Base-by-base conservation (phyloP, 2,329 filamentous ascomycete genomes). In the Blastomyces gilchristii region DNA sequence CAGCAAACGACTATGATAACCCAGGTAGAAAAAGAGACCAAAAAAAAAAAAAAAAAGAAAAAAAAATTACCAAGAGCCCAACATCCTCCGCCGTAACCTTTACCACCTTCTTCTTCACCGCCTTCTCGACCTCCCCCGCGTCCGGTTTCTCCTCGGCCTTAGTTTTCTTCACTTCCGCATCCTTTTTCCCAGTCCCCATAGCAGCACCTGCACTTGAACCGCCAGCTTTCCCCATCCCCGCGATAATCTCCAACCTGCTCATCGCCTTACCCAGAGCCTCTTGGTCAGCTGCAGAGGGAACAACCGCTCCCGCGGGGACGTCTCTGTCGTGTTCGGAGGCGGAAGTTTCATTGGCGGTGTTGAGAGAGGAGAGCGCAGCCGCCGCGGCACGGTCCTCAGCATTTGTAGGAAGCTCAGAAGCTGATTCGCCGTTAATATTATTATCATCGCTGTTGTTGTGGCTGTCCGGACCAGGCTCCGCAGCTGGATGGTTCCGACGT, bases 341-440 rank as follows among this genome's bases (percentile, higher is more conserved):
- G 7, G 69, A 72, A 60, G 77, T 74, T 58, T 73, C 75, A 22
- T 62, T 60, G n/a, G 60, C 64, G 62, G 74, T 77, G 14, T 73
- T 71, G 47, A 81, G 75, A 45, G 79, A 73, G 64, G 77, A 79
- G 59, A 81, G 77, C 9, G 79, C 79, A 16, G 78, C 79, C 22
- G 79, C 79, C 12, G 79, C 78, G 70, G 79, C 80, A 68, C 79
- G 79, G 69, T 80, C 79, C 72, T 81, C 79, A 39, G 78, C 78
- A 65, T 77, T 78, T 45, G 74, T 71, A 52, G 78, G 77, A 54
- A 74, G 70, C 73, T 71, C 71, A 43, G 71, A 71, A 56, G 74
- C 75, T 41, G 73, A 68, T 43, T 72, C 70, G 39, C 75, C 73
- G 28, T 78, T 58, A 22, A 28, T 37, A 43, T 65, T 39, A 39